These are phyloP conservation scores for Fusarium sp. DNA, from an alignment of 2,329 filamentous ascomycete genomes.

Conservation along the genomic window DNA sequence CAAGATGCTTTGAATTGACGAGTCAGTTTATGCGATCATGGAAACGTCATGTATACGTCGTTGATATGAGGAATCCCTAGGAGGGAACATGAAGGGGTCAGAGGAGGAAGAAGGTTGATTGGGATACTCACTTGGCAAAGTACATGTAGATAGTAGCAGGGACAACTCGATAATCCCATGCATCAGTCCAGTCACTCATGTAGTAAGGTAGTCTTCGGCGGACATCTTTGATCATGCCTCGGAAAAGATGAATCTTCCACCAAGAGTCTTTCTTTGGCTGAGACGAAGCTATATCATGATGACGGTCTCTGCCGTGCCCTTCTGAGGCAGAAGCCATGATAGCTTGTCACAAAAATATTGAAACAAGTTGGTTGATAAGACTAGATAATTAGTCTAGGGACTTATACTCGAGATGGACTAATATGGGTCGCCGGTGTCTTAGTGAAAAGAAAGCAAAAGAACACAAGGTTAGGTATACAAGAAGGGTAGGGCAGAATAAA, in stretches of 20 bases:
- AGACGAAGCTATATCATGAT: slow-evolving; percentile 6
- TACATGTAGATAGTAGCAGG: slow-evolving; percentile 94
- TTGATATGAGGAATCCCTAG: not conserved
- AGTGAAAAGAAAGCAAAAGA: not conserved
- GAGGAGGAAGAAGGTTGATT: not conserved
- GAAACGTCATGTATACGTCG: not conserved
- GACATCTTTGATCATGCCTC: slow-evolving; percentile 83
- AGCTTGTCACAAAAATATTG: not conserved
- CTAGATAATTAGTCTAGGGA: not conserved
- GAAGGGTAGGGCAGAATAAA: not conserved
- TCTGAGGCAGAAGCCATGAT: slow-evolving; percentile 28
- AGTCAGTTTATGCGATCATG: slow-evolving; percentile 23
- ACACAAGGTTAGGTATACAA: slow-evolving; percentile 13
- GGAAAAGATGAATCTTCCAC: slow-evolving; percentile 82
- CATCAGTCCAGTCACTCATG: slow-evolving; percentile 84
- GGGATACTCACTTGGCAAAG: slow-evolving; percentile 80
- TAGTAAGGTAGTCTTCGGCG: slow-evolving; percentile 81
- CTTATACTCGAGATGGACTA: not conserved
- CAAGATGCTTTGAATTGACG: slow-evolving; percentile 70
- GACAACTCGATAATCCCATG: slow-evolving; percentile 90
- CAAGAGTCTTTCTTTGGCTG: slow-evolving; percentile 56
- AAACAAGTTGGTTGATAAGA: not conserved
- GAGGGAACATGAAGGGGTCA: not conserved
- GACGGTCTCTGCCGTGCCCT: slow-evolving; percentile 11
- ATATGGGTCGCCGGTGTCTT: not conserved